Evolutionary conservation across 225 moss, liverwort and hornwort genomes (phyloP).

Genomic region (Ulota crispa): DNA sequence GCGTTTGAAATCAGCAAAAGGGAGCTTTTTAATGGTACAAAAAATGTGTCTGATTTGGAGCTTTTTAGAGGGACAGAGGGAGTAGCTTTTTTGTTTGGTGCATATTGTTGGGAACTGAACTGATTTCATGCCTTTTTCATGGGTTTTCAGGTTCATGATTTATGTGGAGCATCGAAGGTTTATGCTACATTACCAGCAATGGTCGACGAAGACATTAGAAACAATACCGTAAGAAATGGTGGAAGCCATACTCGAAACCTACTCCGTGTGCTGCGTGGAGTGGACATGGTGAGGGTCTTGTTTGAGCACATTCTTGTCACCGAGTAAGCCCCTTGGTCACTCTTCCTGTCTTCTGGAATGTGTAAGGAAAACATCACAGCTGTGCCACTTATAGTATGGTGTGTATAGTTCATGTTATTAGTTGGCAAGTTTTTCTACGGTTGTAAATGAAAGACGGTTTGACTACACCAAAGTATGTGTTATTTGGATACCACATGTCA

Average conservation of each 20-base stretch:
- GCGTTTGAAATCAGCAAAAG: too few species aligned
- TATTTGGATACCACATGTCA: not conserved
- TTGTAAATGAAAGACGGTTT: not conserved
- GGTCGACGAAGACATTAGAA: slow-evolving; percentile 67
- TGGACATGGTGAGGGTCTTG: slow-evolving; percentile 85
- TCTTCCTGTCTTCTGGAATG: not conserved
- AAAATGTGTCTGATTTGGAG: too few species aligned
- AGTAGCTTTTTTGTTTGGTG: not conserved
- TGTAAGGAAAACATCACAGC: not conserved
- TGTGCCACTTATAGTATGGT: not conserved
- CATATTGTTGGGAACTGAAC: not conserved
- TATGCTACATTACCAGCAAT: slow-evolving; percentile 63
- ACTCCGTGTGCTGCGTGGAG: slow-evolving; percentile 81
- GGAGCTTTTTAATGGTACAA: too few species aligned
- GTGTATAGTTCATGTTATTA: not conserved
- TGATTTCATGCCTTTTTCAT: not conserved
- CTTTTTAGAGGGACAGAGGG: too few species aligned
- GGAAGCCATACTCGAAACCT: slow-evolving; percentile 91
- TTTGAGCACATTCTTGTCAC: slow-evolving; percentile 76
- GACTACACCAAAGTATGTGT: not conserved
- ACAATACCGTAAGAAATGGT: slow-evolving; percentile 52
- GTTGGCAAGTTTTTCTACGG: not conserved
- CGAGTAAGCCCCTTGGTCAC: slow-evolving; percentile 53
- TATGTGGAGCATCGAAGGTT: slow-evolving; percentile 64
- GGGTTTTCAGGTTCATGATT: slow-evolving; percentile 67